Evolutionary conservation across 2,329 filamentous ascomycete species (phyloP).

Genomic region (Cercospora brassicicola): DNA sequence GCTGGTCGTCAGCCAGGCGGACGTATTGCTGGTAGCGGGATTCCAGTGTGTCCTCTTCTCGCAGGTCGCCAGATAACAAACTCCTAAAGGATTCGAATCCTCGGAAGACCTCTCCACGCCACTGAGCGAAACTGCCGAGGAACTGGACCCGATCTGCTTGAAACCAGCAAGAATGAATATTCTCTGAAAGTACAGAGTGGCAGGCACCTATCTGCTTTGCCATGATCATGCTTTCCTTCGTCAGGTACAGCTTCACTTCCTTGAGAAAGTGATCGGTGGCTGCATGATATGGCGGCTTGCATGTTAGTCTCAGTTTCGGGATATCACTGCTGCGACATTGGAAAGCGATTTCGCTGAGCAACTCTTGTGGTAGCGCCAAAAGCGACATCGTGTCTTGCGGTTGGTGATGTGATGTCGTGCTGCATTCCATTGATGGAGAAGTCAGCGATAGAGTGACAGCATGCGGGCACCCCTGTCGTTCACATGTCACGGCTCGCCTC

Average conservation of each 20-base stretch:
- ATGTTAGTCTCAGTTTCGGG: not conserved
- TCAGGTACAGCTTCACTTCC: conserved; percentile 1
- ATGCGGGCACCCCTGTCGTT: not conserved
- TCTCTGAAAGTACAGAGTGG: not conserved
- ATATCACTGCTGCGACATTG: not conserved
- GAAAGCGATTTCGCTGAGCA: not conserved
- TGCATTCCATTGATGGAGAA: not conserved
- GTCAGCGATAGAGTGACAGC: not conserved
- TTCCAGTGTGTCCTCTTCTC: not conserved
- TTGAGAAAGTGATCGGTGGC: not conserved
- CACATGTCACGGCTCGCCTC: not conserved
- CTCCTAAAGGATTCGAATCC: not conserved
- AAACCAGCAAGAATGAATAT: not conserved
- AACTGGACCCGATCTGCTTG: not conserved
- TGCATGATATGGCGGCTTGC: not conserved
- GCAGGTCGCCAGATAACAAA: not conserved
- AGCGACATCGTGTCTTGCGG: not conserved
- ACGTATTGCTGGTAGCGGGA: not conserved
- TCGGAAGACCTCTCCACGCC: not conserved
- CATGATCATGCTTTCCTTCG: not conserved
- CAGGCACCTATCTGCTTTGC: not conserved
- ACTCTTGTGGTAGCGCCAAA: not conserved
- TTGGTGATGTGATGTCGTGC: not conserved
- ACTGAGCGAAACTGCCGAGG: not conserved
- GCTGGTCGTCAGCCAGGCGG: not conserved